phyloP scores from a whole-genome alignment of 108 stramenopile species.

The Cyclotella cryptica region DNA sequence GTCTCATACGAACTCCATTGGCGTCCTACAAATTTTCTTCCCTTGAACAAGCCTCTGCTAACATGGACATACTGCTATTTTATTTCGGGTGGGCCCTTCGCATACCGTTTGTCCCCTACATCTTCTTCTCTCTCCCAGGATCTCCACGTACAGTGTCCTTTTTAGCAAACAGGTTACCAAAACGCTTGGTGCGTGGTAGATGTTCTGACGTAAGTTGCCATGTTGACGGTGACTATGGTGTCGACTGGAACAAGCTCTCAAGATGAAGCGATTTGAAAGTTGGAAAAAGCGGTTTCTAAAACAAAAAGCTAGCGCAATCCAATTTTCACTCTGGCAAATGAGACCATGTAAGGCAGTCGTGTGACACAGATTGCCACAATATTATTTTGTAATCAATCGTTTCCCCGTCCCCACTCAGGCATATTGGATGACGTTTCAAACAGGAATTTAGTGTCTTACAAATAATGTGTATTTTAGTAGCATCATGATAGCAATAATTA shows the following conservation, averaged over 20 bases:
- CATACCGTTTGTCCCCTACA: constrained; percentile 58
- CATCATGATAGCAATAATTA: too few relatives aligned
- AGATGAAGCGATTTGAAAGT: constrained; percentile 23
- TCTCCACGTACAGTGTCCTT: constrained; percentile 60
- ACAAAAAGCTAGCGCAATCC: background rate
- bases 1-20: background rate
- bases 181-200: constrained; percentile 65
- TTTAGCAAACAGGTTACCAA: constrained; percentile 71
- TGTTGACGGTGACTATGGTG: constrained; percentile 69
- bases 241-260: constrained; percentile 62
- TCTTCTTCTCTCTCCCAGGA: constrained; percentile 70
- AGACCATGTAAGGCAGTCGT: too few relatives aligned
- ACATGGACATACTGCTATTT: constrained; percentile 79
- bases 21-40: background rate
- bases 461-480: too few relatives aligned
- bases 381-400: too few relatives aligned
- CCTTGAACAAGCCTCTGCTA: constrained; percentile 52
- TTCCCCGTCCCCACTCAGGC: too few relatives aligned
- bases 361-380: too few relatives aligned
- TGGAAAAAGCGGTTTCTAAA: background rate
- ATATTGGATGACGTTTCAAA: too few relatives aligned
- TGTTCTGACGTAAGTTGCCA: constrained; percentile 61
- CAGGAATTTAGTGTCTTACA: too few relatives aligned
- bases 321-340: too few relatives aligned
- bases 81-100: constrained; percentile 78